A percentile compares a stretch with the other conserved stretches of the same genome.
Conservation (phyloP, 805 yeast genomes). For the Kurtzmaniella fragi region DNA sequence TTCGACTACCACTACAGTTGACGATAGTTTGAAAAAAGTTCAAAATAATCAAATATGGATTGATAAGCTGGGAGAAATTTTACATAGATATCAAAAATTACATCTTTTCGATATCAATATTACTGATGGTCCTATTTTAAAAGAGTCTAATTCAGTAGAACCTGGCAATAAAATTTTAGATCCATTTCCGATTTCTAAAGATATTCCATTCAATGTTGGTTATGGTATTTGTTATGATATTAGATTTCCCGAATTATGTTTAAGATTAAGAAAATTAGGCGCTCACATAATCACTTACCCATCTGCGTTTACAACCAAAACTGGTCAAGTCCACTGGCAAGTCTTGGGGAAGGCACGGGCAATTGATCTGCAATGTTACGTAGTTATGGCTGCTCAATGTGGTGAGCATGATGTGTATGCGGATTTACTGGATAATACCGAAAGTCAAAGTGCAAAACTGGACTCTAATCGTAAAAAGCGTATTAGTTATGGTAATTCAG, state of each 20-base stretch:
- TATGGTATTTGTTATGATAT: conserved; percentile 80
- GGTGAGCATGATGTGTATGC: conserved; percentile 63
- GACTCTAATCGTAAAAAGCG: conserved; percentile 35
- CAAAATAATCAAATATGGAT: conserved; percentile 75
- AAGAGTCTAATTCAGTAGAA: conserved; percentile 75
- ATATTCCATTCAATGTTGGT: conserved; percentile 46
- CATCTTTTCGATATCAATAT: conserved; percentile 89
- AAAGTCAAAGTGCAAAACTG: conserved; percentile 9
- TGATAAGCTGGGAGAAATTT: conserved; percentile 55
- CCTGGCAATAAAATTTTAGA: conserved; percentile 56
- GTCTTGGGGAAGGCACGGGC: conserved; percentile 78
- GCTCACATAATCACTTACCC: conserved; percentile 81
- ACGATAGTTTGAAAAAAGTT: conserved; percentile 27
- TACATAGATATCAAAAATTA: conserved; percentile 72
- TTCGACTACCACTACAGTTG: conserved; percentile 19
- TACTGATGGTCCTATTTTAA: conserved; percentile 72
- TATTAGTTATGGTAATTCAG: conserved; percentile 79
- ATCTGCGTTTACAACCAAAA: conserved; percentile 86
- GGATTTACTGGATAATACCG: conserved; percentile 22
- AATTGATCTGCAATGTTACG: conserved; percentile 81
- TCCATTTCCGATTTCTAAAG: conserved; percentile 60
- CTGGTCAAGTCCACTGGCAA: conserved; percentile 92
- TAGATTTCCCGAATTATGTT: conserved; percentile 77
- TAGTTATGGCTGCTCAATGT: conserved; percentile 83
- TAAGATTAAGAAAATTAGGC: conserved; percentile 58